Conservation (phyloP, 1,139 yeast genomes). For the Hanseniaspora uvarum region DNA sequence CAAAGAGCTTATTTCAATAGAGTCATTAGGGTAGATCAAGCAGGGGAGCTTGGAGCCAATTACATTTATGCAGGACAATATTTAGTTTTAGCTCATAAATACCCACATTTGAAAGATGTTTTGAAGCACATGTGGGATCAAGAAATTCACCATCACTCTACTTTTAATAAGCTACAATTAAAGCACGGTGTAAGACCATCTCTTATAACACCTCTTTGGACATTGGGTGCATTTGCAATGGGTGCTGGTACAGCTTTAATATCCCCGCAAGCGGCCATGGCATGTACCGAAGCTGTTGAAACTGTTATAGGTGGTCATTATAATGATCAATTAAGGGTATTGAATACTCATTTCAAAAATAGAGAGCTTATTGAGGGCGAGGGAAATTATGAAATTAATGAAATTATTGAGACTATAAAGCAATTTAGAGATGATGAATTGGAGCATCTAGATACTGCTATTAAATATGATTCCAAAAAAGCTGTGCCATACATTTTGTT, state of each 20-base stretch:
- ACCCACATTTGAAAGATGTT: slow-evolving; percentile 61
- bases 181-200: slow-evolving; percentile 83
- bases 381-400: slow-evolving; percentile 44
- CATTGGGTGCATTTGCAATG: slow-evolving; percentile 73
- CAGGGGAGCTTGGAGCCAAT: slow-evolving; percentile 98
- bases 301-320: slow-evolving; percentile 96
- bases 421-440: slow-evolving; percentile 88
- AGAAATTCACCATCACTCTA: slow-evolving; percentile 78
- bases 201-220: slow-evolving; percentile 84
- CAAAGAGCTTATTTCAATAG: slow-evolving; percentile 65
- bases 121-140: slow-evolving; percentile 97
- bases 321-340: slow-evolving; percentile 73
- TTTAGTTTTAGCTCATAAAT: slow-evolving; percentile 56
- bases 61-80: slow-evolving; percentile 88
- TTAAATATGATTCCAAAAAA: slow-evolving; percentile 78
- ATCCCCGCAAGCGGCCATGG: slow-evolving; percentile 97
- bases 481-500: slow-evolving; percentile 86
- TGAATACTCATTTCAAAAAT: slow-evolving; percentile 47
- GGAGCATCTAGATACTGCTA: slow-evolving; percentile 90
- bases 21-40: slow-evolving; percentile 85
- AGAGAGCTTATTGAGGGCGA: slow-evolving; percentile 39
- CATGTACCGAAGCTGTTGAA: slow-evolving; percentile 97
- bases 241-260: slow-evolving; percentile 81
- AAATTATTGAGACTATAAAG: slow-evolving; percentile 54
- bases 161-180: slow-evolving; percentile 68